These are phyloP conservation scores for Chrysanthemum lavandulifolium DNA, from an alignment of 129 eudicot genomes.

Conservation along the genomic window DNA sequence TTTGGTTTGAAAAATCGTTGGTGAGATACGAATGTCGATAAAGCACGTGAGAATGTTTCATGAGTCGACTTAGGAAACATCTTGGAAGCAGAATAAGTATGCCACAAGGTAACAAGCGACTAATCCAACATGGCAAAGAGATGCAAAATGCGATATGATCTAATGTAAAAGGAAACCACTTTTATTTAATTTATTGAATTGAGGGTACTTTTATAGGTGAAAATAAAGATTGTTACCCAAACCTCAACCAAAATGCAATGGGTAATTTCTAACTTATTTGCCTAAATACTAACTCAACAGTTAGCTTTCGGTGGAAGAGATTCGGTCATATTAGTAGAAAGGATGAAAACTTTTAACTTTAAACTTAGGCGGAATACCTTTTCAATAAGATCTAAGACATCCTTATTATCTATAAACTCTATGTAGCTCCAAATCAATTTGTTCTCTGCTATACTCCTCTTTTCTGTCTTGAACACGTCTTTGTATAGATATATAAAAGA, in stretches of 20 bases:
- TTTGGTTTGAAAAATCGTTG: slow-evolving; percentile 91
- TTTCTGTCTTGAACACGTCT: slow-evolving; percentile 95
- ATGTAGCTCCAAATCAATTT: slow-evolving; percentile 99
- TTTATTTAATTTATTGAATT: not conserved
- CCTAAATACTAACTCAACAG: slow-evolving; percentile 5
- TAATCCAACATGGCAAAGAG: slow-evolving; percentile 11
- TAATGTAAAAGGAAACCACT: slow-evolving; percentile 2
- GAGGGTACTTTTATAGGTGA: not conserved
- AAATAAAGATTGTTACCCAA: not conserved
- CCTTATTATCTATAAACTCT: slow-evolving; percentile 96
- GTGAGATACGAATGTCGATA: slow-evolving; percentile 80
- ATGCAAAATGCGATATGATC: slow-evolving; percentile 8
- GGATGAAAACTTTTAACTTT: not conserved
- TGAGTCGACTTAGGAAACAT: slow-evolving; percentile 99
- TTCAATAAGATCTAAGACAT: slow-evolving; percentile 94
- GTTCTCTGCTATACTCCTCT: slow-evolving; percentile 95
- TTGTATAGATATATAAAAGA: slow-evolving; percentile 44
- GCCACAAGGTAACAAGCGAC: slow-evolving; percentile 18
- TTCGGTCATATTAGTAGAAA: slow-evolving; percentile 1
- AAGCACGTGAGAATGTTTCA: slow-evolving; percentile 90
- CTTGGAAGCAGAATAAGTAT: slow-evolving; percentile 50
- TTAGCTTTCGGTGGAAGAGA: slow-evolving; percentile 7
- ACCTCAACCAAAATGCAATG: not conserved
- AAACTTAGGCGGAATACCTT: slow-evolving; percentile 48
- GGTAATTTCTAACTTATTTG: not conserved